phyloP scores from a whole-genome alignment of 2,329 filamentous ascomycete species.

The Sporothrix pseudoabietina region DNA sequence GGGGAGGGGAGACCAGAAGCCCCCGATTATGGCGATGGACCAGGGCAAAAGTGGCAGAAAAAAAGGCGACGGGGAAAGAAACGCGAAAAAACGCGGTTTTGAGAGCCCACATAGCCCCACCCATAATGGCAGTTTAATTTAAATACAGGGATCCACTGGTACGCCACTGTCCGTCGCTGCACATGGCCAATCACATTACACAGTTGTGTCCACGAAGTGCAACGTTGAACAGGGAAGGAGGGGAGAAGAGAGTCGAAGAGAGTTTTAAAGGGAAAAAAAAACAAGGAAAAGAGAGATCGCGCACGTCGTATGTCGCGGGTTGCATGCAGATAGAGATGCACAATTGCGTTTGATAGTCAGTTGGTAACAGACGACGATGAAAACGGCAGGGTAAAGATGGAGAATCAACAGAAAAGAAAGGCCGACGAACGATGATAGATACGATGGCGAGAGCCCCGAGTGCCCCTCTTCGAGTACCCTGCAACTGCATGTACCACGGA shows the following conservation, averaged over 20 bases:
- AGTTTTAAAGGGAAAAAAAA: neutral
- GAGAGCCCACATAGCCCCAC: neutral
- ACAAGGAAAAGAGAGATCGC: neutral
- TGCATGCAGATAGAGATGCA: neutral
- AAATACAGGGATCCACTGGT: conserved; percentile 1
- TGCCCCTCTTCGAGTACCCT: neutral
- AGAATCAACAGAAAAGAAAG: neutral
- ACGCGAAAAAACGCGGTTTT: conserved; percentile 19
- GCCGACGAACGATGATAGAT: neutral
- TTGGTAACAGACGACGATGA: neutral
- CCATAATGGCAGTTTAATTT: conserved; percentile 26
- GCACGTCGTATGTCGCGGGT: neutral
- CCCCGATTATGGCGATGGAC: neutral
- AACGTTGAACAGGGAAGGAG: neutral
- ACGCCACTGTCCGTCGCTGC: neutral
- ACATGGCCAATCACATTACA: conserved; percentile 28
- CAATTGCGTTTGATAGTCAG: neutral
- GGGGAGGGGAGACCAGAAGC: neutral
- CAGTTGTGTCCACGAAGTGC: neutral
- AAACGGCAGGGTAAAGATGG: neutral
- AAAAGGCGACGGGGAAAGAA: conserved; percentile 6
- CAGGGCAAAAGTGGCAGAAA: conserved; percentile 10
- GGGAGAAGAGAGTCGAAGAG: neutral
- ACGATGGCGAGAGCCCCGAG: neutral
- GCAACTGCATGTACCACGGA: conserved; percentile 17